phyloP scores from a whole-genome alignment of 805 yeast genomes.

The Helenozyma rhizophorensis region DNA sequence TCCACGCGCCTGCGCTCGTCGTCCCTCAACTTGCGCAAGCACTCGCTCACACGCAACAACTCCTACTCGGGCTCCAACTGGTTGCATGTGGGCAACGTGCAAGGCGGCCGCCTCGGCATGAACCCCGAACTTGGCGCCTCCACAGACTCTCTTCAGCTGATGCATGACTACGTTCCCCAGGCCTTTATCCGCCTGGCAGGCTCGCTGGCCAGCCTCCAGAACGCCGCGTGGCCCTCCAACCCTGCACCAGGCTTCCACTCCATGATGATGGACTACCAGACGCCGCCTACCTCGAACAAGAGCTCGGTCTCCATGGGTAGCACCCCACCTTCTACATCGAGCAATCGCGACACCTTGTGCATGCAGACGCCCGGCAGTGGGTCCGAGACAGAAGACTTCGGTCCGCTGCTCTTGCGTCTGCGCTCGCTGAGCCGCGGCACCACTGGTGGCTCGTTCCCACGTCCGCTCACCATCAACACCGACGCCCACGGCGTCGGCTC shows the following conservation, averaged over 20 bases:
- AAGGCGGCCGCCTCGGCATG: slow-evolving; percentile 21
- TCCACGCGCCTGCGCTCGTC: slow-evolving; percentile 30
- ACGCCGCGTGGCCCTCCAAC: slow-evolving; percentile 4
- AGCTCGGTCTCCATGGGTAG: slow-evolving; percentile 22
- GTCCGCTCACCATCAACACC: slow-evolving; percentile 36
- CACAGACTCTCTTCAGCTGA: slow-evolving; percentile 40
- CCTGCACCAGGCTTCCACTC: slow-evolving; percentile 24
- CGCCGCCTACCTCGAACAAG: slow-evolving; percentile 35
- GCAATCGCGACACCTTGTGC: slow-evolving; percentile 3
- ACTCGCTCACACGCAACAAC: slow-evolving; percentile 40
- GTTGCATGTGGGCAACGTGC: slow-evolving; percentile 43
- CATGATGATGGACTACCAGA: slow-evolving; percentile 39
- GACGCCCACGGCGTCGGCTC: slow-evolving; percentile 22
- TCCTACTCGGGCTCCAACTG: slow-evolving; percentile 33
- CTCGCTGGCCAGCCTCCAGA: slow-evolving; percentile 17
- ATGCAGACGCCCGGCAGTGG: slow-evolving; percentile 6
- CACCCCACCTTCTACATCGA: slow-evolving; percentile 15
- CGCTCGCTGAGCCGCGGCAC: slow-evolving; percentile 15
- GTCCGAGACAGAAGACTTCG: slow-evolving; percentile 31
- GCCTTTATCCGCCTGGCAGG: slow-evolving; percentile 24
- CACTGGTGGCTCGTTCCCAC: slow-evolving; percentile 24
- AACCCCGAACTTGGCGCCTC: slow-evolving; percentile 24
- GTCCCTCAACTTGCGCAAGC: slow-evolving; percentile 36
- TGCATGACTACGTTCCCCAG: slow-evolving; percentile 43
- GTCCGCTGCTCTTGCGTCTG: slow-evolving; percentile 9